Base-by-base conservation (phyloP, 2,329 filamentous ascomycete genomes). In the Botryotinia convoluta region DNA sequence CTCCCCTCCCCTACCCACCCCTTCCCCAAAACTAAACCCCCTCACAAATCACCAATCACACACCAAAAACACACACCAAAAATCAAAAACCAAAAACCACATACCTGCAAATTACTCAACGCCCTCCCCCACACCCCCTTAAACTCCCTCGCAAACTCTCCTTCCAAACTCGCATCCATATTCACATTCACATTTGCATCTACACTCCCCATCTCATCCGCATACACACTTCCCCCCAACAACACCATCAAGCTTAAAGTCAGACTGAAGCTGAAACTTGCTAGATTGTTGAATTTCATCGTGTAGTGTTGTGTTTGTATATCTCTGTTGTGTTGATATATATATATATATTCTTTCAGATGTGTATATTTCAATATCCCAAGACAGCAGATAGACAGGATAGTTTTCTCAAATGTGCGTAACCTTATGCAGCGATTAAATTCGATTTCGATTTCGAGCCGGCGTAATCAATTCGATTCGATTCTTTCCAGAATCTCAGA, bases 31-130 rank as follows among this genome's bases (percentile, higher is more conserved):
- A 26, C 1, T 26, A 6, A 14, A 51, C 4, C 10, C 6, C 45
- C 9, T 26, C 22, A 48, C 22, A 9, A 3, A 48, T 22, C 45
- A 48, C 51, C 2, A 3, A 26, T 12, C 48, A 26, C 51, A 26
- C 16, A 10, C 22, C 45, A 26, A n/a, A 51, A 0, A n/a, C 48
- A 26, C 51, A 26, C 16, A 10, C 22, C 45, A 26, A n/a, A 51
- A 0, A n/a, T 4, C 22, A 4, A 51, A 48, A 48, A 16, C 1
- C 29, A 20, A 45, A 64, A 32, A 1, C 29, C 29, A 72, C 48
- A 32, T 32, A 72, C 70, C 70, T 65, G 62, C 29, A 72, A 72
- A 72, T 72, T 72, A 62, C 37, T 54, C 44, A 72, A 42, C n/a
- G 62, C 61, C 22, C 70, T 72, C 48, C 70, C 61, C 48, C 54